phyloP scores from a whole-genome alignment of 2,329 filamentous ascomycete species.

The Fusarium decemcellulare region DNA sequence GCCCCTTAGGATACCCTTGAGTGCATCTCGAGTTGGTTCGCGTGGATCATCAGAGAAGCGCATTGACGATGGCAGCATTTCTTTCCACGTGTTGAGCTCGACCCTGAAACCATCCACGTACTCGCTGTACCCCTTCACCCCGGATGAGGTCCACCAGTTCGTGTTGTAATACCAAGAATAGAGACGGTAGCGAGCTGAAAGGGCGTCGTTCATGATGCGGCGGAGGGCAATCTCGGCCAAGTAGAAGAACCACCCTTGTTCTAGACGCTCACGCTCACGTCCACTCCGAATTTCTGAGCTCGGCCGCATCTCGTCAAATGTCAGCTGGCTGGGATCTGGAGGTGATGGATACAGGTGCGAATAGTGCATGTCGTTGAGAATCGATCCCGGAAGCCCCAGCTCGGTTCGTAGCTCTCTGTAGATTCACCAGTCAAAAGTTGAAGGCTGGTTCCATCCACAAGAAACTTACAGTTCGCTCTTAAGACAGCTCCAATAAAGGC shows the following conservation, averaged over 20 bases:
- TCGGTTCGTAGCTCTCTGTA: constrained; percentile 40
- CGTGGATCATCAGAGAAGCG: constrained; percentile 11
- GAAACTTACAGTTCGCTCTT: constrained; percentile 43
- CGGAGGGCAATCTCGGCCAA: constrained; percentile 40
- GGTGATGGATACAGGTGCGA: constrained; percentile 40
- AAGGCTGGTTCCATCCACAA: background rate
- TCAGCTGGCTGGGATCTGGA: constrained; percentile 25
- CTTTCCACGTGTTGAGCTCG: constrained; percentile 24
- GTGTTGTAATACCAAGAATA: constrained; percentile 29
- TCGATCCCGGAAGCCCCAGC: constrained; percentile 37
- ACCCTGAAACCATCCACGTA: constrained; percentile 23
- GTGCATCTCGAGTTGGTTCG: constrained; percentile 12
- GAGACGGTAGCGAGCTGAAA: constrained; percentile 12
- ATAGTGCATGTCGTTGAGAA: constrained; percentile 38
- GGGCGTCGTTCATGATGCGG: constrained; percentile 31
- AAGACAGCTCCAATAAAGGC: constrained; percentile 45
- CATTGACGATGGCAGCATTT: constrained; percentile 25
- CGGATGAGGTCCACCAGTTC: constrained; percentile 11
- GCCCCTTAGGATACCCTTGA: constrained; percentile 17
- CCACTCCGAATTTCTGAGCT: constrained; percentile 17
- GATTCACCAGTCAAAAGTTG: background rate
- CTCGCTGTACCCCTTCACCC: constrained; percentile 2
- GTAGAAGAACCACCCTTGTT: constrained; percentile 42
- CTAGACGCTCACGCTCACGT: constrained; percentile 15
- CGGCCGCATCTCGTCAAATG: constrained; percentile 9